Conservation (phyloP, 345 rosid genomes). For the Combretum micranthum region DNA sequence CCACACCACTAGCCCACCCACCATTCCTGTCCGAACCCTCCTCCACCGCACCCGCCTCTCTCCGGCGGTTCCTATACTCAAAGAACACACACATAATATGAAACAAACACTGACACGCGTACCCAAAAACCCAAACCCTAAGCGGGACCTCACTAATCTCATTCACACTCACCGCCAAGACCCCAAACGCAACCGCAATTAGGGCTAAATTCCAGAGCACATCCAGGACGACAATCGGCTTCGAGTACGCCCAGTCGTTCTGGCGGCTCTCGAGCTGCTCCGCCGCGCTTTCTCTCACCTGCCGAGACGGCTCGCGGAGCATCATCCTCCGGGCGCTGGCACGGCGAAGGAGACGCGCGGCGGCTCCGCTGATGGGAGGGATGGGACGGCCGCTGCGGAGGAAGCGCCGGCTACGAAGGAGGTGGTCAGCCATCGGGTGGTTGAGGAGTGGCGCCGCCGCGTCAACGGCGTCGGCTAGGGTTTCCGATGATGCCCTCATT, state of each 20-base stretch:
- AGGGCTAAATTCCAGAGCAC: constrained; percentile 62
- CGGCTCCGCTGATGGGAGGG: constrained; percentile 47
- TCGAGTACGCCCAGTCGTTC: constrained; percentile 73
- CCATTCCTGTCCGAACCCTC: constrained; percentile 8
- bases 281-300: constrained; percentile 77
- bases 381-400: constrained; percentile 36
- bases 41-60: constrained; percentile 13
- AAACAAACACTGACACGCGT: constrained; percentile 55
- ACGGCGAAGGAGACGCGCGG: constrained; percentile 62
- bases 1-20: constrained; percentile 12
- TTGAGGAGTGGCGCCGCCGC: constrained; percentile 20
- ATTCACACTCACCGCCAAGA: constrained; percentile 35
- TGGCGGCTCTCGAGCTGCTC: constrained; percentile 90
- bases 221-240: constrained; percentile 61
- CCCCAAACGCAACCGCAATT: constrained; percentile 35
- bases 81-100: constrained; percentile 53
- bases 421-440: constrained; percentile 23
- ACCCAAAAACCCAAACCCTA: constrained; percentile 69
- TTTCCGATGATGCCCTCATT: background rate
- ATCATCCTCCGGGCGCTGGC: constrained; percentile 74
- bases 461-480: constrained; percentile 11
- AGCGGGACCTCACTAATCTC: constrained; percentile 64
- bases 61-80: constrained; percentile 45
- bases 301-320: constrained; percentile 73
- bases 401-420: constrained; percentile 50